These are phyloP conservation scores for Inga laurina DNA, from an alignment of 306 rosid species.

Conservation along the genomic window DNA sequence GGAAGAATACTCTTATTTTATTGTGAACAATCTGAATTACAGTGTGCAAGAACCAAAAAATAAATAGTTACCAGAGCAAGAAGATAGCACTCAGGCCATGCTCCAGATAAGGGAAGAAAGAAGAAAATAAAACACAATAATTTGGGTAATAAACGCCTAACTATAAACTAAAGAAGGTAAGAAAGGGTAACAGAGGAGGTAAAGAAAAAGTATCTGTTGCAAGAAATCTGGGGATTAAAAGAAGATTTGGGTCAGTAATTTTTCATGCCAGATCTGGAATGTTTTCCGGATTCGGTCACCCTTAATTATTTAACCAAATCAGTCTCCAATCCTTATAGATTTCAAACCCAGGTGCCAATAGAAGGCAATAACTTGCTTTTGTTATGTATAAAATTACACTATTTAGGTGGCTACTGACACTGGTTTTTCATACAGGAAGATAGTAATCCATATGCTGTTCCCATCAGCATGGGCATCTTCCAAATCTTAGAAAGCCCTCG, in stretches of 20 bases:
- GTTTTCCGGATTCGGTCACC: not conserved
- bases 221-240: not conserved
- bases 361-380: too few species aligned
- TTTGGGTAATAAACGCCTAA: not conserved
- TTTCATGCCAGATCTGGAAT: not conserved
- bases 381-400: too few species aligned
- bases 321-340: not conserved
- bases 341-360: too few species aligned
- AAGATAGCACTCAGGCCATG: not conserved
- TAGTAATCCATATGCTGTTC: slow-evolving; percentile 78
- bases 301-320: not conserved
- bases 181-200: not conserved
- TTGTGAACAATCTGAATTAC: not conserved
- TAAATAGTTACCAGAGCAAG: not conserved
- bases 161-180: not conserved
- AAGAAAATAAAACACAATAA: not conserved
- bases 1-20: not conserved
- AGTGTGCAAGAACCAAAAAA: not conserved
- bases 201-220: not conserved
- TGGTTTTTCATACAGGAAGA: slow-evolving; percentile 66
- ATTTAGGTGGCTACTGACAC: too few species aligned
- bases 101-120: not conserved
- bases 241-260: not conserved
- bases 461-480: slow-evolving; percentile 85
- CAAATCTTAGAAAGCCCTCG: slow-evolving; percentile 50